Conservation (phyloP, 2,329 filamentous ascomycete species). For the Talaromyces sp. region DNA sequence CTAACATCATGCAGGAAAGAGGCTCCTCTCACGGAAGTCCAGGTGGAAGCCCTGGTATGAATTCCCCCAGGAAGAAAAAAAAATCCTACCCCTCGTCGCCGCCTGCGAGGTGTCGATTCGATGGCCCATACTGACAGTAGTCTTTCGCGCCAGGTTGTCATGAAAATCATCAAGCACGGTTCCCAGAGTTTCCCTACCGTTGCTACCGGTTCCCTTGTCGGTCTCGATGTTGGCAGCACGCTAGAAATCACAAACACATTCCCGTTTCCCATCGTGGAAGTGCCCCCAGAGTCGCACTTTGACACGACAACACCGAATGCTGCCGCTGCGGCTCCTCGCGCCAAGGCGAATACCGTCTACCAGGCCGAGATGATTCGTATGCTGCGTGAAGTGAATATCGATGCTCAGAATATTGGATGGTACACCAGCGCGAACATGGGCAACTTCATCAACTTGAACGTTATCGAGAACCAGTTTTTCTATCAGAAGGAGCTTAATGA, state of each 20-base stretch:
- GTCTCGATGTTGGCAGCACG: slow-evolving; percentile 77
- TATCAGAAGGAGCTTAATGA: slow-evolving; percentile 93
- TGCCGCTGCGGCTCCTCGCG: slow-evolving; percentile 81
- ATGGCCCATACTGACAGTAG: slow-evolving; percentile 22
- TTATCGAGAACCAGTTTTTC: slow-evolving; percentile 96
- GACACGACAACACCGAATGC: slow-evolving; percentile 62
- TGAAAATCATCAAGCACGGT: slow-evolving; percentile 98
- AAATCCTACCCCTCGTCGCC: slow-evolving; percentile 26
- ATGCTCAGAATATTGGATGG: slow-evolving; percentile 97
- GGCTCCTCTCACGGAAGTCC: slow-evolving; percentile 74
- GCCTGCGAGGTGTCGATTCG: slow-evolving; percentile 18
- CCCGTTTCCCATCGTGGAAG: slow-evolving; percentile 80
- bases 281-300: slow-evolving; percentile 66
- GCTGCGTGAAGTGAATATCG: slow-evolving; percentile 93
- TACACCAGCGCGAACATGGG: slow-evolving; percentile 98
- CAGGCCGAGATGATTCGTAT: slow-evolving; percentile 97
- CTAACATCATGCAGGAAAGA: slow-evolving; percentile 50
- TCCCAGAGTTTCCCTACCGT: slow-evolving; percentile 80
- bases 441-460: slow-evolving; percentile 91
- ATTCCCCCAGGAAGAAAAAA: slow-evolving; percentile 26
- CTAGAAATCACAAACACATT: slow-evolving; percentile 94
- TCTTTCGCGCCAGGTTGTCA: slow-evolving; percentile 62
- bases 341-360: slow-evolving; percentile 83
- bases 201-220: slow-evolving; percentile 84
- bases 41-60: slow-evolving; percentile 88